A percentile compares a stretch with the other conserved stretches of the same genome.
Conservation (phyloP, 306 rosid genomes). For the Inga oerstediana region DNA sequence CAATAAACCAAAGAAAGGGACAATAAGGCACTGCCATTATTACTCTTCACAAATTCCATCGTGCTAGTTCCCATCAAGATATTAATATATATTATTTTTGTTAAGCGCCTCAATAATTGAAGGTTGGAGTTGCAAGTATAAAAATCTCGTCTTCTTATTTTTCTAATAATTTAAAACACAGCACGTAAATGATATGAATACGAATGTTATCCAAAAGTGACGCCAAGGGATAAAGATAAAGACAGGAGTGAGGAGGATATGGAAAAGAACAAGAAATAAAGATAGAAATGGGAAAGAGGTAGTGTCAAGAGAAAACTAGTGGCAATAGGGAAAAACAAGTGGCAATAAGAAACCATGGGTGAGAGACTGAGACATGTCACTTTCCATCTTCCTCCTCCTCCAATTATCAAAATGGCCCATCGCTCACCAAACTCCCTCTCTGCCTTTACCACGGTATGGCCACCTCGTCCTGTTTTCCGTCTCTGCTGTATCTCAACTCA, state of each 20-base stretch:
- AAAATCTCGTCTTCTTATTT: neutral
- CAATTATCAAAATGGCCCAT: neutral
- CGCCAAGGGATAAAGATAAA: neutral
- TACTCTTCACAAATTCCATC: neutral
- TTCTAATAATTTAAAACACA: neutral
- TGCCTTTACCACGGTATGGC: neutral
- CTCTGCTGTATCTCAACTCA: neutral
- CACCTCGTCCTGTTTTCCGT: neutral
- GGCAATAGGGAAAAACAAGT: constrained; percentile 44
- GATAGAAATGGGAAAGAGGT: neutral
- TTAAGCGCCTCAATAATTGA: neutral
- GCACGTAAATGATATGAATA: neutral
- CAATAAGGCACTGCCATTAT: neutral
- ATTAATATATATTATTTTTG: neutral
- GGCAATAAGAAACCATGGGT: constrained; percentile 48
- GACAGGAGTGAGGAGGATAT: constrained; percentile 9
- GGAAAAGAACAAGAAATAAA: neutral
- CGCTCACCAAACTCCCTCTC: neutral
- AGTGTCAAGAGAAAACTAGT: constrained; percentile 30
- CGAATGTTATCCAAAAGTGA: constrained; percentile 9
- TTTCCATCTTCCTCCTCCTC: neutral
- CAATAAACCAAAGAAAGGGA: neutral
- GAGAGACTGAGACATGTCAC: constrained; percentile 9
- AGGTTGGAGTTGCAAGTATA: neutral
- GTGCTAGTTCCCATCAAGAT: neutral